These are phyloP conservation scores for Cordyceps fumosorosea DNA, from an alignment of 2,329 filamentous ascomycete genomes.

Conservation along the genomic window DNA sequence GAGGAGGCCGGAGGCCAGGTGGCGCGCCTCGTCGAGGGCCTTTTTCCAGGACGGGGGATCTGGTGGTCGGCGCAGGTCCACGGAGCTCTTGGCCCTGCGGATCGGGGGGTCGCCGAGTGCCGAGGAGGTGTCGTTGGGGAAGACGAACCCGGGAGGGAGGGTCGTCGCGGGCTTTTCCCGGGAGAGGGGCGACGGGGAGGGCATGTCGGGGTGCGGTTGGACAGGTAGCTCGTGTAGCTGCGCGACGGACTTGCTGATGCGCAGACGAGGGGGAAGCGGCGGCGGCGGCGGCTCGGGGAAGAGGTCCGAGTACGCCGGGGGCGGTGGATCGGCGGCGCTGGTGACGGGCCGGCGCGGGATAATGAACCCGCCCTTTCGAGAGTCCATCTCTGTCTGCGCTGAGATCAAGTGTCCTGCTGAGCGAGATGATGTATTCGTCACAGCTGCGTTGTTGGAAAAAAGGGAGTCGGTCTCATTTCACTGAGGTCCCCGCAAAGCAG, in stretches of 20 bases:
- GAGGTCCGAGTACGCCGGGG: background rate
- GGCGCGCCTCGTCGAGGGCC: constrained; percentile 51
- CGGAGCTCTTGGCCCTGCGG: constrained; percentile 27
- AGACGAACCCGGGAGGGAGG: constrained; percentile 9
- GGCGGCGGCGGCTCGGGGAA: background rate
- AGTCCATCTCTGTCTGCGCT: background rate
- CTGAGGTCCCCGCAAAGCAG: background rate
- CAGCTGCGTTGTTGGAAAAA: background rate
- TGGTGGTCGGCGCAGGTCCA: constrained; percentile 14
- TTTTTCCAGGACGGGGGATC: constrained; percentile 35
- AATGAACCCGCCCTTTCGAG: background rate
- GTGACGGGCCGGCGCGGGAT: constrained; percentile 3
- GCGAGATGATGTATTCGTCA: no score
- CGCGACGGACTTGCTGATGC: constrained; percentile 16
- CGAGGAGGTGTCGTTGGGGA: constrained; percentile 6
- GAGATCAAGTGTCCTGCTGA: no score
- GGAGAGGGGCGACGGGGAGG: background rate
- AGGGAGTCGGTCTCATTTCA: constrained; percentile 6
- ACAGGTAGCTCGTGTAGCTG: constrained; percentile 7
- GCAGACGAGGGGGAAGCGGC: constrained; percentile 12
- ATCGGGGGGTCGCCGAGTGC: constrained; percentile 7
- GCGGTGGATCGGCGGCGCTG: background rate
- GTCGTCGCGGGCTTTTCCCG: background rate
- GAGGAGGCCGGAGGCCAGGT: constrained; percentile 60
- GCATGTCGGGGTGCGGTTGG: background rate